A percentile compares a stretch with the other conserved stretches of the same genome.
These are phyloP conservation scores for Sporormia fimetaria DNA, from an alignment of 495 filamentous ascomycete species.

Conservation along the genomic window DNA sequence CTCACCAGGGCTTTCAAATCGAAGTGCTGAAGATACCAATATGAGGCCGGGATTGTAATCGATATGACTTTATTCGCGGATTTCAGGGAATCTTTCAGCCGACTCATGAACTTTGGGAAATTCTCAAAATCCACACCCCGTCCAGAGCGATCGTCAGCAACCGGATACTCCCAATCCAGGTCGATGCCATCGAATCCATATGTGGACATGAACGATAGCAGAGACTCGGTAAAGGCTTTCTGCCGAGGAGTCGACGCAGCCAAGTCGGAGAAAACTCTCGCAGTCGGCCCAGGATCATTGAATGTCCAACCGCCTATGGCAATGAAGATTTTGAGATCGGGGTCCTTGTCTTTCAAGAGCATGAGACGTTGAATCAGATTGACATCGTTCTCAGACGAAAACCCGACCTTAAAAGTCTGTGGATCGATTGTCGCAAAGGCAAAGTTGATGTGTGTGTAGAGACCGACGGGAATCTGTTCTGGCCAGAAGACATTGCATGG, in stretches of 20 bases:
- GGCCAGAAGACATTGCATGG: constrained; percentile 3
- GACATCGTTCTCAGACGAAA: constrained; percentile 17
- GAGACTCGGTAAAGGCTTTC: constrained; percentile 52
- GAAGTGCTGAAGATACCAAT: constrained; percentile 46
- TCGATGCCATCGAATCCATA: constrained; percentile 46
- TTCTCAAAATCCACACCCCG: background rate
- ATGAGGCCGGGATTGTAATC: constrained; percentile 38
- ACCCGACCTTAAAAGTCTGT: constrained; percentile 17
- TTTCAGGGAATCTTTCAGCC: background rate
- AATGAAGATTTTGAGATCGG: constrained; percentile 77
- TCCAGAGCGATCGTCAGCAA: background rate
- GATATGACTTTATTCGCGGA: constrained; percentile 26
- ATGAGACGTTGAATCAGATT: constrained; percentile 25
- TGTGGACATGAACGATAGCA: constrained; percentile 48
- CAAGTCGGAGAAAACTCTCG: constrained; percentile 50
- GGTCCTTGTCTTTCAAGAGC: constrained; percentile 42
- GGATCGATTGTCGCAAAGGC: constrained; percentile 31
- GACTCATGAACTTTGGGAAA: background rate
- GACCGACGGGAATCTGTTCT: constrained; percentile 1
- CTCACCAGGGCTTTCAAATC: constrained; percentile 34
- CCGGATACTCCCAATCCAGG: constrained; percentile 49
- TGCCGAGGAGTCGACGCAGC: constrained; percentile 49
- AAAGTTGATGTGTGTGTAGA: constrained; percentile 29
- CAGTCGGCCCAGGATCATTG: constrained; percentile 33
- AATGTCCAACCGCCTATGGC: constrained; percentile 96